phyloP scores from a whole-genome alignment of 805 yeast genomes.

The Zygosaccharomyces pseudorouxii region DNA sequence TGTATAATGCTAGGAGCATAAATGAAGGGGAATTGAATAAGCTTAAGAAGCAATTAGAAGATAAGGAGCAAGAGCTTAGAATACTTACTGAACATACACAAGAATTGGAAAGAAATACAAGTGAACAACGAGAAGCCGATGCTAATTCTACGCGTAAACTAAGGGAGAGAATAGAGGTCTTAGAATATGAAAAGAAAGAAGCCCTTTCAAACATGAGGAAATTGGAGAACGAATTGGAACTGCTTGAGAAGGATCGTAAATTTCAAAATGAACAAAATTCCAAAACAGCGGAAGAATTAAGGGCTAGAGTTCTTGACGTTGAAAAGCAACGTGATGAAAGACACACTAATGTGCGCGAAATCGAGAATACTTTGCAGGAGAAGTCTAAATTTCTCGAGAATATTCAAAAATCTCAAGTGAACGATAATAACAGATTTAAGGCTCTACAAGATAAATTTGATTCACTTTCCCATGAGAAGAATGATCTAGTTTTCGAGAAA shows the following conservation, averaged over 20 bases:
- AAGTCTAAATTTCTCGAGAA: not conserved
- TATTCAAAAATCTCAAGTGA: not conserved
- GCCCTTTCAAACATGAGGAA: not conserved
- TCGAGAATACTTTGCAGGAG: slow-evolving; percentile 1
- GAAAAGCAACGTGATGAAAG: not conserved
- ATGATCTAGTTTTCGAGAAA: slow-evolving; percentile 7
- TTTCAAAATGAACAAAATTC: slow-evolving; percentile 3
- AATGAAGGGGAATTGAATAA: not conserved
- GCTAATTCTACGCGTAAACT: not conserved
- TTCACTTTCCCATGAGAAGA: not conserved
- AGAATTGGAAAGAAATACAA: slow-evolving; percentile 1
- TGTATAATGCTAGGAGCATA: not conserved
- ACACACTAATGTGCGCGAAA: not conserved
- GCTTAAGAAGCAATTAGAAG: not conserved
- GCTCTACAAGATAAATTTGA: not conserved
- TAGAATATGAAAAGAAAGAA: not conserved
- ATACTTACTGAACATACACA: not conserved
- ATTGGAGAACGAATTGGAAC: not conserved
- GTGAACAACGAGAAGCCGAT: not conserved
- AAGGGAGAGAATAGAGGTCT: not conserved
- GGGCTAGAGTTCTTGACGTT: not conserved
- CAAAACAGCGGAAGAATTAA: not conserved
- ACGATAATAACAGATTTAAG: not conserved
- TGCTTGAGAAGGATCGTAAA: not conserved
- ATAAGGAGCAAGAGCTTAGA: not conserved